Conservation (phyloP, 192 early-diverging fungal genomes). For the Pilaira anomala region DNA sequence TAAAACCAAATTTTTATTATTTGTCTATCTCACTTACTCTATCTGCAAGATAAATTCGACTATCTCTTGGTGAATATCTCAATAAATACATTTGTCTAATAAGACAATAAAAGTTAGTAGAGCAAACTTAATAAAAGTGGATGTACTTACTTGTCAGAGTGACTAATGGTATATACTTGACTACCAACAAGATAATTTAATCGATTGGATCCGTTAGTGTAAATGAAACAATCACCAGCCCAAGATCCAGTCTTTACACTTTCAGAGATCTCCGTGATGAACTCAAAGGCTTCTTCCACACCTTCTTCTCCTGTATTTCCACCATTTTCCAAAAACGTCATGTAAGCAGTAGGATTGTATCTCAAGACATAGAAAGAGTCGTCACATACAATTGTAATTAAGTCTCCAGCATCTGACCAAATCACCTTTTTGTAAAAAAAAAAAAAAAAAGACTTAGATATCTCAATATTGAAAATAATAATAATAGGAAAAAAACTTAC, state of each 20-base stretch:
- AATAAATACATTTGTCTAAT: conserved; percentile 80
- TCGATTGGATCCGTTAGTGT: conserved; percentile 86
- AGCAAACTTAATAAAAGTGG: not conserved
- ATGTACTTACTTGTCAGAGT: conserved; percentile 80
- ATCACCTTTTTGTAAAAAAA: conserved; percentile 43
- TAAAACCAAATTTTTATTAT: too few species aligned
- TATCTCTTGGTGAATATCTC: conserved; percentile 91
- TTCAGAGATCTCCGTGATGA: conserved; percentile 91
- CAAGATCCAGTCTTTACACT: conserved; percentile 92
- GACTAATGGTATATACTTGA: conserved; percentile 91
- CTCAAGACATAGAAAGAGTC: conserved; percentile 93
- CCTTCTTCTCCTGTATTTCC: conserved; percentile 85
- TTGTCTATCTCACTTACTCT: too few species aligned
- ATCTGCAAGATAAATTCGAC: conserved; percentile 90
- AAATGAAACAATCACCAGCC: conserved; percentile 99
- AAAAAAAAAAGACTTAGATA: not conserved
- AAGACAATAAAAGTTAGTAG: not conserved
- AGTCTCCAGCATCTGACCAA: conserved; percentile 94
- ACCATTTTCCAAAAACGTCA: conserved; percentile 64
- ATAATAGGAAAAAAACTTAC: conserved; percentile 25
- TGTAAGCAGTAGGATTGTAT: conserved; percentile 82
- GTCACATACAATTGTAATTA: conserved; percentile 90
- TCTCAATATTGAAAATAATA: too few species aligned
- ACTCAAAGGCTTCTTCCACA: conserved; percentile 93
- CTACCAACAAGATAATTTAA: conserved; percentile 96